A percentile compares a stretch with the other conserved stretches of the same genome.
Evolutionary conservation across 495 filamentous ascomycete species (phyloP).

Genomic region (Daldinia childiae): DNA sequence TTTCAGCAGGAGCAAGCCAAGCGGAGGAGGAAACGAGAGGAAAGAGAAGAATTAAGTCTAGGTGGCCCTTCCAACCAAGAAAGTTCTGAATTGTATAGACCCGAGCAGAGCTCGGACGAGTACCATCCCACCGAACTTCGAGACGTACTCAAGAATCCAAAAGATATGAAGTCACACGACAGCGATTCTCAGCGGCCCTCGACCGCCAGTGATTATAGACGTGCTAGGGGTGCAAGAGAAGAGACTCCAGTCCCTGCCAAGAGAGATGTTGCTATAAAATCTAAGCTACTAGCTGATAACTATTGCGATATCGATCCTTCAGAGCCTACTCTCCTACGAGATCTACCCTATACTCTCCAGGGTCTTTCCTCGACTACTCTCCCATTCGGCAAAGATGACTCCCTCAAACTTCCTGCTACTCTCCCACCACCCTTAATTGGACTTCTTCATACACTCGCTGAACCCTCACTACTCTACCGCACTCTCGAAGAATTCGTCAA

Average conservation of each 20-base stretch:
- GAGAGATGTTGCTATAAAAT: constrained; percentile 61
- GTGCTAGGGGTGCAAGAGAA: constrained; percentile 31
- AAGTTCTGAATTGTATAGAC: constrained; percentile 18
- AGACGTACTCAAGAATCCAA: constrained; percentile 46
- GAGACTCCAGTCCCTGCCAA: constrained; percentile 31
- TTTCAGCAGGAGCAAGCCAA: constrained; percentile 45
- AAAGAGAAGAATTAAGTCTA: constrained; percentile 38
- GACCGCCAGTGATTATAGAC: constrained; percentile 38
- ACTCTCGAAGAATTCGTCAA: constrained; percentile 82
- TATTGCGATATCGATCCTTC: constrained; percentile 61
- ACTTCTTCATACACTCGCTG: constrained; percentile 87
- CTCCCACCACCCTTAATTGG: constrained; percentile 87
- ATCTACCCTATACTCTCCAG: constrained; percentile 93
- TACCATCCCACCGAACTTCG: constrained; percentile 47
- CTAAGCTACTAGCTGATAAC: constrained; percentile 60
- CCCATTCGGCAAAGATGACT: constrained; percentile 71
- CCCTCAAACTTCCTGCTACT: constrained; percentile 76
- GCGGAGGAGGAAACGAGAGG: constrained; percentile 33
- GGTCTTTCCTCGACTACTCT: constrained; percentile 88
- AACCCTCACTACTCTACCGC: constrained; percentile 90
- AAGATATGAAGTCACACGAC: constrained; percentile 40
- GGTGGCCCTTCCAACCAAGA: constrained; percentile 42
- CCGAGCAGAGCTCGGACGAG: constrained; percentile 24
- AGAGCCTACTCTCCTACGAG: constrained; percentile 83
- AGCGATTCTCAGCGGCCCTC: constrained; percentile 38